Percentiles rank a stretch among this genome's conserved stretches.
Evolutionary conservation across 768 basidiomycete species (phyloP).

Genomic region (Pleurotus giganteus): DNA sequence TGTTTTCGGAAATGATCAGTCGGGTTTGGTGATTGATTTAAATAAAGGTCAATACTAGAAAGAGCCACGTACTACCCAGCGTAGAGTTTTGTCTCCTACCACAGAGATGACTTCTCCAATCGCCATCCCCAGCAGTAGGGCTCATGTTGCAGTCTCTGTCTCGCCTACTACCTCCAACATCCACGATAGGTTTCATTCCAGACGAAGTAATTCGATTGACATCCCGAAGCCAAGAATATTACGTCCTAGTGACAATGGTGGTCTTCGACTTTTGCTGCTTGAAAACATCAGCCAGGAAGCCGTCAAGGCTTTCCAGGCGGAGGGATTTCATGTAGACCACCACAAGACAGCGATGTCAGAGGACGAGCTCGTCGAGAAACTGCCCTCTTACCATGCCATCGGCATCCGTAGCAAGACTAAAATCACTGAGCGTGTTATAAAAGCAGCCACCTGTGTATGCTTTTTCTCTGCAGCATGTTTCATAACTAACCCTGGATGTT

Average conservation of each 20-base stretch:
- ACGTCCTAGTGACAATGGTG: constrained; percentile 80
- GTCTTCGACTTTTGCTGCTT: constrained; percentile 78
- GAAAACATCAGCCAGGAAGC: constrained; percentile 96
- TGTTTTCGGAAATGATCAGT: too few species aligned
- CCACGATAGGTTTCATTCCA: constrained; percentile 40
- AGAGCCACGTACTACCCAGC: not conserved
- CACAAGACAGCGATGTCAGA: constrained; percentile 83
- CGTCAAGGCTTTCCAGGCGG: constrained; percentile 69
- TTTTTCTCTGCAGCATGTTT: not conserved
- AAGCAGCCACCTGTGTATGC: constrained; percentile 77
- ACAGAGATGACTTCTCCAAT: constrained; percentile 52
- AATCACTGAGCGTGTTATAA: constrained; percentile 87
- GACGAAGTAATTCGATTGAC: constrained; percentile 22
- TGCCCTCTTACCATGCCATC: constrained; percentile 85
- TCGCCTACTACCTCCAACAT: constrained; percentile 49
- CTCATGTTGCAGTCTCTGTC: constrained; percentile 42
- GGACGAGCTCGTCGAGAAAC: constrained; percentile 85
- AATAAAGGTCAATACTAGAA: not conserved
- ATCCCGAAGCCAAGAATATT: constrained; percentile 66
- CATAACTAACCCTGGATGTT: not conserved
- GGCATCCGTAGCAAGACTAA: constrained; percentile 98
- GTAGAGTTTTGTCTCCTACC: constrained; percentile 7
- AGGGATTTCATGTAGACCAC: constrained; percentile 94
- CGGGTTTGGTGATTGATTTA: not conserved
- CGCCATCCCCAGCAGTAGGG: constrained; percentile 33